Percentiles rank a stretch among this genome's conserved stretches.
phyloP scores from a whole-genome alignment of 441 rosid genomes.

The Mallotus repandus region DNA sequence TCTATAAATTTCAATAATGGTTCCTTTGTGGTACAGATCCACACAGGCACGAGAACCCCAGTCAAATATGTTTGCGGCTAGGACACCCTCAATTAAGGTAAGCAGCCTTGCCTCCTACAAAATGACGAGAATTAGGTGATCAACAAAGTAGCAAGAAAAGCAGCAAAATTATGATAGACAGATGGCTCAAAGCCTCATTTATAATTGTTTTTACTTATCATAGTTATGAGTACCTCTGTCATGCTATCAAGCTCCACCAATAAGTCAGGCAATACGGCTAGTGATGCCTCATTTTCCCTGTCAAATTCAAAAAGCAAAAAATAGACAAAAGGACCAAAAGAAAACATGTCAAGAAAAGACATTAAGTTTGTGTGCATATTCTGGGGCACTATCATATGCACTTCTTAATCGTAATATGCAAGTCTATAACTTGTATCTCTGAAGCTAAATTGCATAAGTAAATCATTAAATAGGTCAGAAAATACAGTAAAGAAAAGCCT shows the following conservation, averaged over 20 bases:
- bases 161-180: not conserved
- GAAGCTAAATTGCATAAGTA: not conserved
- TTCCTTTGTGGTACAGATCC: slow-evolving; percentile 96
- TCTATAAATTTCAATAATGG: slow-evolving; percentile 95
- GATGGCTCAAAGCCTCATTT: not conserved
- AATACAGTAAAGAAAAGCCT: not conserved
- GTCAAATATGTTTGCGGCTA: slow-evolving; percentile 98
- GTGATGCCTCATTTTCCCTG: slow-evolving; percentile 99
- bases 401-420: not conserved
- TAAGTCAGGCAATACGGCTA: slow-evolving; percentile 92
- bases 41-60: slow-evolving; percentile 99
- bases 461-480: not conserved
- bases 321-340: slow-evolving; percentile 11
- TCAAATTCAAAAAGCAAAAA: slow-evolving; percentile 20
- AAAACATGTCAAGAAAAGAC: not conserved
- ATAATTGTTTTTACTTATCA: not conserved
- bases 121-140: slow-evolving; percentile 17
- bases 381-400: not conserved
- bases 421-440: not conserved
- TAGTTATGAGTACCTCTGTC: slow-evolving; percentile 60
- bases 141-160: slow-evolving; percentile 3
- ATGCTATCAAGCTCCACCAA: slow-evolving; percentile 81
- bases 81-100: slow-evolving; percentile 89
- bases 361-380: not conserved
- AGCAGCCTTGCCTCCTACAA: slow-evolving; percentile 88